phyloP scores from a whole-genome alignment of 352 stramenopile genomes.

The Phytopythium vexans region DNA sequence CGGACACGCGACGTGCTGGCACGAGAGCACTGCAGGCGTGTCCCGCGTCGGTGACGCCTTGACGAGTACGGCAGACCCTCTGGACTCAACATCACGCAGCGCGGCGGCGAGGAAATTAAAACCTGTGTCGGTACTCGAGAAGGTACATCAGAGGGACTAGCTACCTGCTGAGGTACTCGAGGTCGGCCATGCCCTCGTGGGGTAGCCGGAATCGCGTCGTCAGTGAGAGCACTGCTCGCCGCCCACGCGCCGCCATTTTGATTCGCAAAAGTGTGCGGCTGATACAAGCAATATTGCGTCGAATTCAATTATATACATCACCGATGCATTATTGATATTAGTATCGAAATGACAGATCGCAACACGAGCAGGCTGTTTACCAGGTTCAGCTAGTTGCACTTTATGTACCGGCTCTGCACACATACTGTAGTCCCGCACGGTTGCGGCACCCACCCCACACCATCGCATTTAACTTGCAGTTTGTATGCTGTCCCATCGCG shows the following conservation, averaged over 20 bases:
- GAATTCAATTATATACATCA: no score
- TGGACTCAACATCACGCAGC: slow-evolving; percentile 12
- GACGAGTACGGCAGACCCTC: slow-evolving; percentile 67
- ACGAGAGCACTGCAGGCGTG: slow-evolving; percentile 49
- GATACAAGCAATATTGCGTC: no score
- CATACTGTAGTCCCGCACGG: no score
- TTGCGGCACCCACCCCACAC: no score
- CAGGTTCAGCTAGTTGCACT: no score
- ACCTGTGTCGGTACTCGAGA: background rate
- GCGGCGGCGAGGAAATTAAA: background rate
- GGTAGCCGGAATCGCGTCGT: slow-evolving; percentile 78
- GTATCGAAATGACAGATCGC: no score
- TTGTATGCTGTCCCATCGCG: slow-evolving; percentile 8
- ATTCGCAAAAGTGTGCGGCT: no score
- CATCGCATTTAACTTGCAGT: slow-evolving; percentile 38
- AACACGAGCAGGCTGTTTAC: no score
- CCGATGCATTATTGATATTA: no score
- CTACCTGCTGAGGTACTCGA: slow-evolving; percentile 77
- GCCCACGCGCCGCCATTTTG: slow-evolving; percentile 14
- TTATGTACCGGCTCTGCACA: no score
- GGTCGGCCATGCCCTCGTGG: slow-evolving; percentile 67
- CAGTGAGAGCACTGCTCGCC: slow-evolving; percentile 60
- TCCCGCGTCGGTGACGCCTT: slow-evolving; percentile 14
- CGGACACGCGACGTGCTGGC: slow-evolving; percentile 78
- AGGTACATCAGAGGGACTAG: background rate